phyloP scores from a whole-genome alignment of 768 basidiomycete species.

The Trametes punicea region DNA sequence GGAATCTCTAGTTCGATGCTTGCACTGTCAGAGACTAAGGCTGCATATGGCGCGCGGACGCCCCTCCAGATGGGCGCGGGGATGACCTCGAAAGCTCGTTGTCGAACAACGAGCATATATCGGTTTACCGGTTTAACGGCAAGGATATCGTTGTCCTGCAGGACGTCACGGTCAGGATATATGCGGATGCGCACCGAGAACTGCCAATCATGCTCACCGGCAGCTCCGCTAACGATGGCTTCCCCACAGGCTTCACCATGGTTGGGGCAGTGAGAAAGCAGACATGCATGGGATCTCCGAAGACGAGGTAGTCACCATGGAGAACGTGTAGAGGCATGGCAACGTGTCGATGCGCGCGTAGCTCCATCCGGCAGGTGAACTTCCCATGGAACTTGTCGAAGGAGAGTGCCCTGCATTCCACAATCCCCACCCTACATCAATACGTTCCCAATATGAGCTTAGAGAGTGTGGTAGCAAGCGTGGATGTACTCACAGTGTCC shows the following conservation, averaged over 20 bases:
- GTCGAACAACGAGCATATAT: constrained; percentile 29
- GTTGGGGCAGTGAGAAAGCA: constrained; percentile 18
- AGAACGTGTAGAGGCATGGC: constrained; percentile 22
- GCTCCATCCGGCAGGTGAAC: constrained; percentile 21
- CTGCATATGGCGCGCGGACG: constrained; percentile 5
- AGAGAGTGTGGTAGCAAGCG: background rate
- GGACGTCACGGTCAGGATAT: too few species aligned
- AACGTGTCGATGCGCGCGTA: constrained; percentile 16
- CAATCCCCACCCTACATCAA: constrained; percentile 1
- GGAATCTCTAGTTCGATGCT: constrained; percentile 22
- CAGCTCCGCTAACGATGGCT: constrained; percentile 3
- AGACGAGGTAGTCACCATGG: constrained; percentile 22
- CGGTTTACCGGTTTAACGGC: constrained; percentile 28
- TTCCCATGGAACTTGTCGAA: constrained; percentile 33
- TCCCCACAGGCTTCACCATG: constrained; percentile 12
- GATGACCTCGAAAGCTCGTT: constrained; percentile 26
- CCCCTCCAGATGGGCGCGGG: constrained; percentile 21
- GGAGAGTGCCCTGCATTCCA: constrained; percentile 23
- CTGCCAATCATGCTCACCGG: constrained; percentile 10
- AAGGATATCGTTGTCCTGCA: constrained; percentile 23
- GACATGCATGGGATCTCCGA: constrained; percentile 23
- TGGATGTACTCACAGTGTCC: constrained; percentile 16
- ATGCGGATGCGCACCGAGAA: background rate
- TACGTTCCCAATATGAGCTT: background rate
- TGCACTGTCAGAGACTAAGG: constrained; percentile 6